Evolutionary conservation across 108 stramenopile species (phyloP), one percentile per base, ranked within the genome.

Genomic region (Aurantiochytrium sp.): DNA sequence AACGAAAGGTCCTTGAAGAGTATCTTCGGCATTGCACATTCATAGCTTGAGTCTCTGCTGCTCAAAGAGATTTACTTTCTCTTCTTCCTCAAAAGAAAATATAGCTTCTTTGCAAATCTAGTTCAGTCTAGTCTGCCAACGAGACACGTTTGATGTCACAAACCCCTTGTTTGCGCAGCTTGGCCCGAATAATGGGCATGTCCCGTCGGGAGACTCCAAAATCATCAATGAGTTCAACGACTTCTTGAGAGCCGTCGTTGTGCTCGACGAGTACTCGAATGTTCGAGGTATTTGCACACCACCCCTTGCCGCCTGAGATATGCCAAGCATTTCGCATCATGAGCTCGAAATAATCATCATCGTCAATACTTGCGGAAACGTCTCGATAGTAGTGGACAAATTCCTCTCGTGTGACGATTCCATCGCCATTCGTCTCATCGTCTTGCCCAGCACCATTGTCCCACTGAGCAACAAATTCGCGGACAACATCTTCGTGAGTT

Each of bases 291-390:
- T 92, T 93, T 5, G 90, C 89, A 59, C 90, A 72, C 90, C 90
- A 92, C 4, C 93, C 94, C 5, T 76, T 51, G 5, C 94, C 94
- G 10, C 94, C 94, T 35, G 90, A 58, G 44, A 88, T 72, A 59
- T 91, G 91, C 91, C 91, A 92, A 44, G 91, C 90, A 53, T 93
- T 93, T 57, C 94, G 76, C 64, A 94, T 93, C 93, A 94, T 94
- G 53, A 94, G 93, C 92, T 94, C 94, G 59, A 94, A 94, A 73
- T 94, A 94, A 23, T 94, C 94, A 55, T 94, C 94, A 43, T 91
- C 76, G 25, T 94, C 92, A 29, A 94, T 93, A 58, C 89, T 89
- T 6, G 92, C 90, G 25, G 91, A 92, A 5, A 94, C 69, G 90
- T 94, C 92, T 16, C 72, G 25, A 88, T 94, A 94, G 91, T 94